A percentile compares a stretch with the other conserved stretches of the same genome.
Evolutionary conservation across 768 basidiomycete genomes (phyloP).

Genomic region (Termitomyces sp.): DNA sequence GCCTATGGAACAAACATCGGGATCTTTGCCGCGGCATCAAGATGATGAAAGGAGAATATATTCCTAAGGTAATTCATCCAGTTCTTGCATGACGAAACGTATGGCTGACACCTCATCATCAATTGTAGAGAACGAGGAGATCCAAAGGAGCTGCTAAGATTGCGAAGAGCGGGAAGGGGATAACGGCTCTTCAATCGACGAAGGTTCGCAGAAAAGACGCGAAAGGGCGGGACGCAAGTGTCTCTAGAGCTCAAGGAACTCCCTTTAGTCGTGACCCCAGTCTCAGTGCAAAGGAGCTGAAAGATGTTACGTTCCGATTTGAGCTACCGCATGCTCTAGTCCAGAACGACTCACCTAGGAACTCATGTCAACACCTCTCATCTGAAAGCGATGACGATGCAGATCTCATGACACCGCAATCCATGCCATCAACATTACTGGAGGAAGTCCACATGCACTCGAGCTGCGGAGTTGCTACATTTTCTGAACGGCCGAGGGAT

Average conservation of each 20-base stretch:
- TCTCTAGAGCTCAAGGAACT: not conserved
- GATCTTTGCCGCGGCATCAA: slow-evolving; percentile 9
- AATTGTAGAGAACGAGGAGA: not conserved
- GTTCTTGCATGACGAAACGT: not conserved
- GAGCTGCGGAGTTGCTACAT: not conserved
- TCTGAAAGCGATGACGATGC: not conserved
- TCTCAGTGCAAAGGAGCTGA: not conserved
- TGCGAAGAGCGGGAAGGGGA: not conserved
- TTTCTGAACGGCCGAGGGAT: not conserved
- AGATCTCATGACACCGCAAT: not conserved
- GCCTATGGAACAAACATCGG: slow-evolving; percentile 12
- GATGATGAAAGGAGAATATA: slow-evolving; percentile 4
- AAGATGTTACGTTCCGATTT: not conserved
- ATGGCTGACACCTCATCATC: not conserved
- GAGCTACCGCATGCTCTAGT: not conserved
- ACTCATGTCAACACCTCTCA: not conserved
- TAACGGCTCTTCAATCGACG: not conserved
- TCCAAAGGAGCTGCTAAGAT: not conserved
- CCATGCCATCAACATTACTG: not conserved
- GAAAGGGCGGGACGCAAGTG: not conserved
- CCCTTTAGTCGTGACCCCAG: not conserved
- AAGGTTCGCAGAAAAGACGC: not conserved
- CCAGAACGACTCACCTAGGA: not conserved
- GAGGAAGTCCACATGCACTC: not conserved
- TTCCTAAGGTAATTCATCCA: slow-evolving; percentile 6